Base-by-base conservation (phyloP, 2,329 filamentous ascomycete genomes). In the Thermochaetoides dissita region DNA sequence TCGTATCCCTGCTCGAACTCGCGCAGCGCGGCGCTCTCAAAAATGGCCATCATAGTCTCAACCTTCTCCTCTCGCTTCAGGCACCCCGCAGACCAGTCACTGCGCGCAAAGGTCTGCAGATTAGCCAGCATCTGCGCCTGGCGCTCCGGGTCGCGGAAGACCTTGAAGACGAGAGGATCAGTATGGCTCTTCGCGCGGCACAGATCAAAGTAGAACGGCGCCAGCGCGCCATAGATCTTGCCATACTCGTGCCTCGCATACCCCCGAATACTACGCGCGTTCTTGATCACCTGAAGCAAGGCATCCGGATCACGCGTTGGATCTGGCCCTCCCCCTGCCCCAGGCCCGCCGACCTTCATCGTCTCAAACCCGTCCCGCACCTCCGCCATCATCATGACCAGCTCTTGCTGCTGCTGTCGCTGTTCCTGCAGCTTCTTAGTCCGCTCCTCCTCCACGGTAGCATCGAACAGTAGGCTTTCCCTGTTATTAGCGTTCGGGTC, bases 1-100 rank as follows among this genome's bases (percentile, higher is more conserved):
- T 91, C 85, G 51, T 93, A 94, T 4, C 86, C 91, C 55, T 91
- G 83, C 60, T 93, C 84, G 52, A 98, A 98, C 59, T 98, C 91
- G 38, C 83, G 75, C 40, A 95, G 64, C 3, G 93, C 88, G 3
- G 88, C 87, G 43, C 81, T 87, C 62, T 96, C 89, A 54, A 98
- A 98, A 45, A 91, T 79, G 33, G 72, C 72, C 50, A 81, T 75
- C 72, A 93, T 87, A 24, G 71, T 73, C 33, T 74, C 67, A 12
- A 98, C 65, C 55, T 81, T 84, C 47, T 82, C 76, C 53, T 83
- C 75, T 36, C 89, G 69, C 51, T 76, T 69, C 38, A 66, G 61
- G 68, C 82, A 88, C 2, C 86, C 88, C 44, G 81, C 66, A 0
- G 84, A 72, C 65, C 76, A 84, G 59, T 98, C 91, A 55, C 84